A percentile compares a stretch with the other conserved stretches of the same genome.
phyloP scores from a whole-genome alignment of 1,284 basidiomycete genomes.

The Irpex sp. region DNA sequence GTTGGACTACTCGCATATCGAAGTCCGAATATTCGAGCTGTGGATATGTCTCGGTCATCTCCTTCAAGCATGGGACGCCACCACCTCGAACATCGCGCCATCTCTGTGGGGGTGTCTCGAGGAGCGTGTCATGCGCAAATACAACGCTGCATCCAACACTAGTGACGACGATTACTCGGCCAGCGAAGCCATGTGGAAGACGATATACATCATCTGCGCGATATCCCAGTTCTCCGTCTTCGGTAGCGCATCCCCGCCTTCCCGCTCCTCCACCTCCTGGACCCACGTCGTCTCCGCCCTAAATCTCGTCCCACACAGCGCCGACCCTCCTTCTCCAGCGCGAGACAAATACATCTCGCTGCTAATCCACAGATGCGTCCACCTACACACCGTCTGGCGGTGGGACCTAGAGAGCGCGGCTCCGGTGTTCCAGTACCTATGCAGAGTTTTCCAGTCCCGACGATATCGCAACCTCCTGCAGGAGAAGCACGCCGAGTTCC shows the following conservation, averaged over 20 bases:
- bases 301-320: constrained; percentile 52
- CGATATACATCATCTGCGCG: constrained; percentile 67
- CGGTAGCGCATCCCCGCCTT: constrained; percentile 51
- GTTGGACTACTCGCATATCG: constrained; percentile 19
- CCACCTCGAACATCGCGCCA: constrained; percentile 5
- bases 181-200: constrained; percentile 74
- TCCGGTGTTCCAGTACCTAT: constrained; percentile 62
- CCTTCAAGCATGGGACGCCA: constrained; percentile 1
- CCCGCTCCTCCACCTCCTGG: constrained; percentile 67
- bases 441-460: constrained; percentile 78
- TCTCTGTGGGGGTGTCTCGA: constrained; percentile 46
- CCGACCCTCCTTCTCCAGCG: constrained; percentile 38
- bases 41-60: constrained; percentile 77
- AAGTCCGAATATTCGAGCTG: constrained; percentile 44
- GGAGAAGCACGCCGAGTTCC: constrained; percentile 71
- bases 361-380: constrained; percentile 72
- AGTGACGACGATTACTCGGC: constrained; percentile 38
- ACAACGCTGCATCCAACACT: constrained; percentile 6
- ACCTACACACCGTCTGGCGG: constrained; percentile 68
- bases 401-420: constrained; percentile 72
- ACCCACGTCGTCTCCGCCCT: constrained; percentile 56
- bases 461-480: constrained; percentile 76
- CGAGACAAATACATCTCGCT: constrained; percentile 77
- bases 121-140: constrained; percentile 19
- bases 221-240: constrained; percentile 77